Base-by-base conservation (phyloP, 2,329 filamentous ascomycete genomes). In the Diaporthe sp. region DNA sequence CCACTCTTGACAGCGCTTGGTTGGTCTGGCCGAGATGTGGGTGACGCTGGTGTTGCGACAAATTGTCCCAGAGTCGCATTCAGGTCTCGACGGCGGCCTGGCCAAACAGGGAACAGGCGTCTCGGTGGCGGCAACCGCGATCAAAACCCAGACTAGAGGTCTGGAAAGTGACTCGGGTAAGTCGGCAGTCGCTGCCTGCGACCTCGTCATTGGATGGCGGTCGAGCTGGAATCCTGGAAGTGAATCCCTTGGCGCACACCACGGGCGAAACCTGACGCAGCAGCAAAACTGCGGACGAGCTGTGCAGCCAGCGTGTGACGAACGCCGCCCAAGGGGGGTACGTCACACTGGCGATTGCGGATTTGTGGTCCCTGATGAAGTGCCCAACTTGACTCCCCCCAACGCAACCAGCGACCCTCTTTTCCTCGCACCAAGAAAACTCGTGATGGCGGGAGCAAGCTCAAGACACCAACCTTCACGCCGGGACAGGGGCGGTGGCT, bases 61-160 rank as follows among this genome's bases (percentile, higher is more conserved):
- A 19, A 7, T 19, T 53, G 13, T 28, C 65, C n/a, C 34, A 42
- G 25, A 19, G 65, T 70, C 31, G 49, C 62, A 68, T 53, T 53
- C 62, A 53, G 62, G 62, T 68, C 22, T 68, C 46, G 31, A 39
- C 22, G 46, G 65, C 65, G 49, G 44, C 49, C 44, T 22, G 49
- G 34, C 65, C 19, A 70, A 70, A 70, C 65, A 70, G 65, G 65
- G 65, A 70, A 70, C 65, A 70, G 49, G 65, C 65, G 9, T 42
- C 37, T 28, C 37, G 31, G 37, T 42, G 12, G 65, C 65, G 65
- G 46, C 65, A 31, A 70, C 19, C 37, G 49, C 49, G 49, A 70
- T 22, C 42, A 70, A 17, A 55, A 42, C 49, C 65, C n/a, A 55
- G 46, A 55, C 42, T 28, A 37, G 46, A 39, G 34, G 22, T 49